Evolutionary conservation across 2,329 filamentous ascomycete genomes (phyloP), one percentile per base, ranked within the genome.

Genomic region (Aspergillus sclerotialis): DNA sequence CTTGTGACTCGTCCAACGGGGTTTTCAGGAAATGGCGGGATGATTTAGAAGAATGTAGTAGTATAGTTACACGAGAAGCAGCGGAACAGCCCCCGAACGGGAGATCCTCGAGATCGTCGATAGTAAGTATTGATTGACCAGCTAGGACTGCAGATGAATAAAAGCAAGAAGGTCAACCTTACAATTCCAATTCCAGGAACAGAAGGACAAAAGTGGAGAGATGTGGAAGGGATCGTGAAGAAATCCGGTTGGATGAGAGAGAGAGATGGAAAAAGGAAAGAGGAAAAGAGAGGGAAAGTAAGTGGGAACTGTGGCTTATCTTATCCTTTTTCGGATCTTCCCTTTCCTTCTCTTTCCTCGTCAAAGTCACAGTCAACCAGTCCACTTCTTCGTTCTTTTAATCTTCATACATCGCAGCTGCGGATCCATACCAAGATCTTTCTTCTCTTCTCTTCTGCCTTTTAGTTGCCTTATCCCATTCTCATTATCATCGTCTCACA

Each of bases 21-120:
- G 48, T 40, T 36, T 43, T 30, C 46, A 44, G 50, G 55, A 56
- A 52, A 43, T 52, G 50, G 45, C 47, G 43, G 50, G 35, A 49
- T 37, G 39, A 44, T 50, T 51, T 37, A 46, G 40, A 50, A 52
- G 43, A 30, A 30, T 28, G n/a, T n/a, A n/a, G n/a, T n/a, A n/a
- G n/a, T n/a, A n/a, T n/a, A n/a, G 53, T 57, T 45, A 47, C 40
- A 59, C 53, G 27, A 36, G 33, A 33, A 43, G 39, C 43, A 34
- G 40, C 50, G 51, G 54, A 41, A 44, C 48, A 42, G 43, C 44
- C 46, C 49, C 51, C 53, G 32, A 35, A 30, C 26, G 33, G 33
- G 32, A 43, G 38, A 38, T 28, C 36, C 32, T 39, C 40, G 39
- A 46, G 36, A 37, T 28, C 30, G 30, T 40, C 25, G 33, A 37